These are phyloP conservation scores for Yamadazyma paraphyllophila DNA, from an alignment of 805 yeast genomes.

Conservation along the genomic window DNA sequence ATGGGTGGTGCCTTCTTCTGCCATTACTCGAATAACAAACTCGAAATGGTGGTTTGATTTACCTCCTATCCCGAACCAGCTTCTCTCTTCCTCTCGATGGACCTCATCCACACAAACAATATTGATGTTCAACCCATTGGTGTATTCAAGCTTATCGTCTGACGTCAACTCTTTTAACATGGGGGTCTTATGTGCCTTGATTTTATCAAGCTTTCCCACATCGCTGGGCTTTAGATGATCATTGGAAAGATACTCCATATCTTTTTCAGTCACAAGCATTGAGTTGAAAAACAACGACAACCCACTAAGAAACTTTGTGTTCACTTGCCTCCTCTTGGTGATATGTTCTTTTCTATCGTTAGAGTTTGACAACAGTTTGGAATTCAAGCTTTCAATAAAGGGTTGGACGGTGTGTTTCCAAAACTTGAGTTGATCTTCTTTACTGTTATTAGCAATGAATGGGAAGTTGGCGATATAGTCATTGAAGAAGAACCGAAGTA, in stretches of 20 bases:
- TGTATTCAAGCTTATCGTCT: slow-evolving; percentile 23
- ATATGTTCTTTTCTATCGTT: slow-evolving; percentile 75
- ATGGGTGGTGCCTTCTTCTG: slow-evolving; percentile 22
- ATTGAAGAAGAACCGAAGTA: slow-evolving; percentile 63
- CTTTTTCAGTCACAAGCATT: slow-evolving; percentile 62
- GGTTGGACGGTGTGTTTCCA: slow-evolving; percentile 82
- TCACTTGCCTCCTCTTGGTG: slow-evolving; percentile 58
- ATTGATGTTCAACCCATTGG: slow-evolving; percentile 61
- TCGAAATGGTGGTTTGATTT: slow-evolving; percentile 30
- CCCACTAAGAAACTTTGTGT: slow-evolving; percentile 58
- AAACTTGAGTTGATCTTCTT: slow-evolving; percentile 50
- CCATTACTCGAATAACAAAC: slow-evolving; percentile 49
- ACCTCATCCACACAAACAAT: slow-evolving; percentile 48
- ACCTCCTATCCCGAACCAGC: slow-evolving; percentile 10
- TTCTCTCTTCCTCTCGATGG: background rate
- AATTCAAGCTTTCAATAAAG: slow-evolving; percentile 75
- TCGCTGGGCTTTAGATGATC: slow-evolving; percentile 37
- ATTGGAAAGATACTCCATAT: slow-evolving; percentile 43
- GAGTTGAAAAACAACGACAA: slow-evolving; percentile 72
- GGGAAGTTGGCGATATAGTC: slow-evolving; percentile 72
- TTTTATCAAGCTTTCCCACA: slow-evolving; percentile 35
- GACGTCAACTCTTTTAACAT: slow-evolving; percentile 4
- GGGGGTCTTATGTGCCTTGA: slow-evolving; percentile 12
- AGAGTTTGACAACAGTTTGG: slow-evolving; percentile 66
- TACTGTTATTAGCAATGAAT: slow-evolving; percentile 51